These are phyloP conservation scores for Hortiboletus campestris DNA, from an alignment of 768 basidiomycete genomes.

Conservation along the genomic window DNA sequence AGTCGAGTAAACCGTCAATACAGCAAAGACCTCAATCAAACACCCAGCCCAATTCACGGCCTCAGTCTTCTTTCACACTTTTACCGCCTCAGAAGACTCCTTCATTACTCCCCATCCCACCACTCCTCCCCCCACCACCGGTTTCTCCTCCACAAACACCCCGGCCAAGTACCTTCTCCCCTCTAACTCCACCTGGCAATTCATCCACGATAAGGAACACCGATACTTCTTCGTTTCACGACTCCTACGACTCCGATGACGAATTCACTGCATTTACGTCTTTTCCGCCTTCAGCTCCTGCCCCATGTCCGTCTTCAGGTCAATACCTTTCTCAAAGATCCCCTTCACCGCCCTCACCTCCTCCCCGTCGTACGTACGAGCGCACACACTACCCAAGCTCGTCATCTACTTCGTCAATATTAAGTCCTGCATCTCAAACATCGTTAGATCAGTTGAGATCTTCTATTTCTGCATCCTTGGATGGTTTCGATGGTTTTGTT, in stretches of 20 bases:
- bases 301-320: slow-evolving; percentile 4
- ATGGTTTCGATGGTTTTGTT: slow-evolving; percentile 51
- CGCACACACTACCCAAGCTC: slow-evolving; percentile 22
- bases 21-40: slow-evolving; percentile 19
- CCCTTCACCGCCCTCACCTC: slow-evolving; percentile 30
- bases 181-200: slow-evolving; percentile 7
- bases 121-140: slow-evolving; percentile 32
- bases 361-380: slow-evolving; percentile 25
- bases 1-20: slow-evolving; percentile 3
- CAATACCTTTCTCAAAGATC: slow-evolving; percentile 13
- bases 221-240: slow-evolving; percentile 8
- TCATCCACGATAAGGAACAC: slow-evolving; percentile 6
- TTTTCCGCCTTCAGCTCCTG: slow-evolving; percentile 21
- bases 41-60: slow-evolving; percentile 15
- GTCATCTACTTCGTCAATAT: slow-evolving; percentile 27
- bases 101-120: slow-evolving; percentile 25
- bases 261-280: slow-evolving; percentile 55
- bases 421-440: slow-evolving; percentile 23
- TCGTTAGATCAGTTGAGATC: slow-evolving; percentile 20
- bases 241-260: slow-evolving; percentile 35
- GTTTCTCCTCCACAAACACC: slow-evolving; percentile 34
- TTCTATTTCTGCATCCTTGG: slow-evolving; percentile 33
- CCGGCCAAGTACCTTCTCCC: slow-evolving; percentile 13
- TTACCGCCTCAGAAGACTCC: slow-evolving; percentile 25
- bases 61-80: slow-evolving; percentile 20